phyloP scores from a whole-genome alignment of 2,329 filamentous ascomycete genomes.

The Penicillium sp. region DNA sequence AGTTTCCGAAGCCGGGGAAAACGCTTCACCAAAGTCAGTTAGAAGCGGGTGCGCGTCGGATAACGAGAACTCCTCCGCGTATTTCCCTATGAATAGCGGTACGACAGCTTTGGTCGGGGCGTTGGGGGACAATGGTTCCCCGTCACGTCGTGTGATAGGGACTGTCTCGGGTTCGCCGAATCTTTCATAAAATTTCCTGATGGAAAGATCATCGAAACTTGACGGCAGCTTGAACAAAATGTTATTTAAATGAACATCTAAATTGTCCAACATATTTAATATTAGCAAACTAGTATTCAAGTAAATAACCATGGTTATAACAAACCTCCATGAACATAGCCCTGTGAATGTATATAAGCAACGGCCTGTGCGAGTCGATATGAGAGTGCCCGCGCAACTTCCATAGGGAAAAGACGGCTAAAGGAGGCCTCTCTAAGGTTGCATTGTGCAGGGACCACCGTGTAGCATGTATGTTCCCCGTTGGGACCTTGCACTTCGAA shows the following conservation, averaged over 20 bases:
- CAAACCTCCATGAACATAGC: conserved; percentile 7
- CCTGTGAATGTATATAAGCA: no score
- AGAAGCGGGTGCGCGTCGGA: conserved; percentile 33
- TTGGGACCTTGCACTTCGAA: no score
- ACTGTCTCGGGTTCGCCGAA: conserved; percentile 33
- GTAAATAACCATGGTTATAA: not conserved
- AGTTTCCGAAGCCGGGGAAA: conserved; percentile 10
- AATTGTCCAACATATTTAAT: no score
- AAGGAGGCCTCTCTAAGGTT: no score
- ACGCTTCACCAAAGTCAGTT: conserved; percentile 39
- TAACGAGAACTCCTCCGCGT: conserved; percentile 29
- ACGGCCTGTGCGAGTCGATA: no score
- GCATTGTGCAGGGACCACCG: no score
- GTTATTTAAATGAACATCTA: conserved; percentile 35
- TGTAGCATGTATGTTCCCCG: no score
- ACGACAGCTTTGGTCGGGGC: conserved; percentile 29
- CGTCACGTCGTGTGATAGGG: conserved; percentile 25
- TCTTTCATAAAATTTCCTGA: conserved; percentile 33
- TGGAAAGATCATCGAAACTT: conserved; percentile 31
- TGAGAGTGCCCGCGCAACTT: no score
- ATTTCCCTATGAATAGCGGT: conserved; percentile 31
- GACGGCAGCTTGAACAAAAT: conserved; percentile 27
- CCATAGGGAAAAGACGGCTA: no score
- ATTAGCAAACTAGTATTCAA: not conserved
- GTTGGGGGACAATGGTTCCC: conserved; percentile 26